Evolutionary conservation across 1,284 basidiomycete genomes (phyloP), one percentile per base, ranked within the genome.

Genomic region (Cutaneotrichosporon arboriforme): DNA sequence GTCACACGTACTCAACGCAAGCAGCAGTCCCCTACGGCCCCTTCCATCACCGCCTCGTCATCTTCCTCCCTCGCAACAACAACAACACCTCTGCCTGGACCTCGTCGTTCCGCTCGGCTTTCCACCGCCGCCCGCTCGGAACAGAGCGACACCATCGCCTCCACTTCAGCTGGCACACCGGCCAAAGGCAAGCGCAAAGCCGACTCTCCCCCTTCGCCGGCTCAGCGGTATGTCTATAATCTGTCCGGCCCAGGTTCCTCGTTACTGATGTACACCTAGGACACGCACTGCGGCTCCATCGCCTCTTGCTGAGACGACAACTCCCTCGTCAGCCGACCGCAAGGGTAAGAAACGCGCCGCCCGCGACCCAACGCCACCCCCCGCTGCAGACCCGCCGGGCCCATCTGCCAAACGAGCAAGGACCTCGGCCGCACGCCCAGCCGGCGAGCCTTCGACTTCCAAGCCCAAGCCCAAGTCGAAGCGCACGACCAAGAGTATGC

Each of bases 311-410:
- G 42, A 51, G 8, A 31, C 20, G 15, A 22, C 41, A 9, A 34
- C 42, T 9, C 38, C 48, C 52, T 31, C 58, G 3, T 49, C 45
- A 17, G 31, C 45, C 38, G 70, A 73, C 52, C 63, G 61, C 44
- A 71, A 73, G 55, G 72, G 70, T 46, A 73, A 73, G 59, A 71
- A 69, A 43, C 61, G 65, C 41, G 72, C 67, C 4, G 47, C 42
- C 13, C 47, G 49, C 21, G 57, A 58, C 13, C 49, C 44, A 51
- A 15, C 52, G 41, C 46, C 57, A 3, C 36, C 56, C 26, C 44
- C n/a, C n/a, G n/a, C 59, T 8, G 50, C 47, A 36, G 57, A 61
- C n/a, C 49, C 52, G 8, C 9, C 46, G 18, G 59, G 64, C 14
- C 49, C 58, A 10, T 45, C 53, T 12, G 22, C 54, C n/a, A 59